A percentile compares a stretch with the other conserved stretches of the same genome.
These are phyloP conservation scores for Suhomyces yuchorum DNA, from an alignment of 1,139 yeast species.

Conservation along the genomic window DNA sequence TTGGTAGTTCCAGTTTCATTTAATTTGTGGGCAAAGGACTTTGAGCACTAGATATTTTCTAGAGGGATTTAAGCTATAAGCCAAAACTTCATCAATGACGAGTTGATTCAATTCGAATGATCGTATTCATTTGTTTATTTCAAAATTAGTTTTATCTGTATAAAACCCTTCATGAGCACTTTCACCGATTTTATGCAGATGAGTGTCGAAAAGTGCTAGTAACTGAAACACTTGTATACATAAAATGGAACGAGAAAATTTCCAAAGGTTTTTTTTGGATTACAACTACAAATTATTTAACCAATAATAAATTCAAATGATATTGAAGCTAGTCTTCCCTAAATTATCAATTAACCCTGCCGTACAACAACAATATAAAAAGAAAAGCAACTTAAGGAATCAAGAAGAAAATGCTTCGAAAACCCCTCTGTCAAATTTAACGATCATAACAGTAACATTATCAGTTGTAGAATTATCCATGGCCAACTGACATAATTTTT, in stretches of 20 bases:
- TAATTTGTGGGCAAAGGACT: not conserved
- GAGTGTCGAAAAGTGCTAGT: too few relatives aligned
- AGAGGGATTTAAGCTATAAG: too few relatives aligned
- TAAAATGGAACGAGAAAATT: too few relatives aligned
- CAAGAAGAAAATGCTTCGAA: constrained; percentile 23
- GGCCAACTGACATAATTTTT: constrained; percentile 71
- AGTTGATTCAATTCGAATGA: too few relatives aligned
- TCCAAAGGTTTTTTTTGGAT: not conserved
- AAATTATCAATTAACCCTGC: not conserved
- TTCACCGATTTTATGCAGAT: too few relatives aligned
- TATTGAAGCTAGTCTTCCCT: not conserved
- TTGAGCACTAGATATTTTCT: not conserved
- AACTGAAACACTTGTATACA: too few relatives aligned
- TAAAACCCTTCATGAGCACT: too few relatives aligned
- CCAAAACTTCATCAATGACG: too few relatives aligned
- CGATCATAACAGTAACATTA: constrained; percentile 91
- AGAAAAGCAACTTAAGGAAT: not conserved
- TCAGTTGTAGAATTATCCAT: constrained; percentile 82
- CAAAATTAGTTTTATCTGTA: too few relatives aligned
- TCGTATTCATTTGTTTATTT: too few relatives aligned
- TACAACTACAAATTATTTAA: not conserved
- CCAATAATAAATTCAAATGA: not conserved
- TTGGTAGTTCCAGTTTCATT: constrained; percentile 35
- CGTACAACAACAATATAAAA: not conserved
- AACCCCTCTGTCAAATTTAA: constrained; percentile 54